These are phyloP conservation scores for Metschnikowia reukaufii DNA, from an alignment of 805 yeast genomes.

Conservation along the genomic window DNA sequence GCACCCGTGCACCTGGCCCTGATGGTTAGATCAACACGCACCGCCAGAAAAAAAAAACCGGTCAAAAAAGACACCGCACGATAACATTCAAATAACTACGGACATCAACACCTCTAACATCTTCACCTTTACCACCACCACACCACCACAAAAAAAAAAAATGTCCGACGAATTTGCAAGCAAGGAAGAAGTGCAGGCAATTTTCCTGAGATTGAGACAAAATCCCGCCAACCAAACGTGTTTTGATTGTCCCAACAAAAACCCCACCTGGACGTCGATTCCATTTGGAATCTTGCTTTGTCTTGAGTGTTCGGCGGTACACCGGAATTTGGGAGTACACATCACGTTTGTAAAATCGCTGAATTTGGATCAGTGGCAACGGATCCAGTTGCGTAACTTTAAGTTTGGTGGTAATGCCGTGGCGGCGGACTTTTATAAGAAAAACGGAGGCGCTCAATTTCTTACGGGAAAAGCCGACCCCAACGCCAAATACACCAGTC, in stretches of 20 bases:
- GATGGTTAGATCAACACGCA: too few species aligned
- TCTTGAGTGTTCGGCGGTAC: slow-evolving; percentile 92
- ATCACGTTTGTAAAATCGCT: slow-evolving; percentile 92
- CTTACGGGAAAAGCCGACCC: slow-evolving; percentile 59
- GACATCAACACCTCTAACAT: too few species aligned
- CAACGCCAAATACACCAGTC: slow-evolving; percentile 74
- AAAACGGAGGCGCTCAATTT: slow-evolving; percentile 80
- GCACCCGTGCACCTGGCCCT: not conserved
- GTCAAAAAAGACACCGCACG: slow-evolving; percentile 1
- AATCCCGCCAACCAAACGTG: slow-evolving; percentile 78
- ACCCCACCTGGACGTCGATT: slow-evolving; percentile 98
- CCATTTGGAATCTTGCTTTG: slow-evolving; percentile 94
- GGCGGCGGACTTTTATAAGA: slow-evolving; percentile 78
- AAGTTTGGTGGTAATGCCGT: slow-evolving; percentile 90
- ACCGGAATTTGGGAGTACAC: slow-evolving; percentile 94
- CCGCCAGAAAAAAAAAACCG: not conserved
- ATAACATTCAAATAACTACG: too few species aligned
- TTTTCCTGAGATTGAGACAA: slow-evolving; percentile 63
- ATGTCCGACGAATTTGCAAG: slow-evolving; percentile 56
- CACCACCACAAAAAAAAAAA: not conserved
- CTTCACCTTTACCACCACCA: not conserved
- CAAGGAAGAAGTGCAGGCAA: slow-evolving; percentile 65
- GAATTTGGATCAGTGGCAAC: slow-evolving; percentile 91
- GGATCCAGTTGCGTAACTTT: slow-evolving; percentile 85
- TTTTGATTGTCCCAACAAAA: slow-evolving; percentile 90